Evolutionary conservation across 2,329 filamentous ascomycete species (phyloP).

Genomic region (Tolypocladium tropicale): DNA sequence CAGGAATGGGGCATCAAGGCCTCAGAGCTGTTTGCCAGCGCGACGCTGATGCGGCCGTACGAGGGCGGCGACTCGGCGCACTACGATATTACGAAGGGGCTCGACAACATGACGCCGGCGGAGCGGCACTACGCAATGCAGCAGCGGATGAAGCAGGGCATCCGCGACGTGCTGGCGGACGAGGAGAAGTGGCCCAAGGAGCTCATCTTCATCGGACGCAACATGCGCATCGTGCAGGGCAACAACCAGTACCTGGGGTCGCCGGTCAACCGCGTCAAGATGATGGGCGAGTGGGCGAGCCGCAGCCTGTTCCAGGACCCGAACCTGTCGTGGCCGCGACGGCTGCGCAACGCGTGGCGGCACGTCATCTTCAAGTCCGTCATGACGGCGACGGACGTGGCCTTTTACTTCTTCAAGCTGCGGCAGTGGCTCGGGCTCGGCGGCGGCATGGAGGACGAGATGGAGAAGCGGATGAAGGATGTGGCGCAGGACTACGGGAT

Average conservation of each 20-base stretch:
- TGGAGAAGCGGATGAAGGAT: constrained; percentile 76
- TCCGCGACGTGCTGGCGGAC: constrained; percentile 63
- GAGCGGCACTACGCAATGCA: constrained; percentile 89
- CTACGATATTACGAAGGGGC: constrained; percentile 55
- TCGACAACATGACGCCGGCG: constrained; percentile 44
- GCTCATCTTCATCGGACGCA: constrained; percentile 84
- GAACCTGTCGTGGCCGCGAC: constrained; percentile 50
- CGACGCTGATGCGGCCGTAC: constrained; percentile 84
- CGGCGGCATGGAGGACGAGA: constrained; percentile 85
- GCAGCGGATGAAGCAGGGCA: constrained; percentile 61
- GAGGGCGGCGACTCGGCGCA: constrained; percentile 68
- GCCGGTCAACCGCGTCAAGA: constrained; percentile 87
- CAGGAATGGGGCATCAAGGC: constrained; percentile 79
- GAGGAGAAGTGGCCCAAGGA: constrained; percentile 85
- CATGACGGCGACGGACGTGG: constrained; percentile 64
- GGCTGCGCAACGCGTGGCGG: constrained; percentile 58
- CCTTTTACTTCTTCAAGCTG: constrained; percentile 73
- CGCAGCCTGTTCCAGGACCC: constrained; percentile 69
- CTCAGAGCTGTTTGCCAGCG: constrained; percentile 82
- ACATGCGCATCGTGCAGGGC: constrained; percentile 85
- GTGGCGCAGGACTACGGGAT: constrained; percentile 89
- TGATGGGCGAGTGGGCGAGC: constrained; percentile 84
- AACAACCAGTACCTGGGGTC: constrained; percentile 88
- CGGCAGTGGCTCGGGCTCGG: constrained; percentile 68
- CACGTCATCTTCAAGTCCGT: constrained; percentile 78